Evolutionary conservation across 169 alveolate species (phyloP), one percentile per base, ranked within the genome.

Genomic region (Theileria luwenshuni): DNA sequence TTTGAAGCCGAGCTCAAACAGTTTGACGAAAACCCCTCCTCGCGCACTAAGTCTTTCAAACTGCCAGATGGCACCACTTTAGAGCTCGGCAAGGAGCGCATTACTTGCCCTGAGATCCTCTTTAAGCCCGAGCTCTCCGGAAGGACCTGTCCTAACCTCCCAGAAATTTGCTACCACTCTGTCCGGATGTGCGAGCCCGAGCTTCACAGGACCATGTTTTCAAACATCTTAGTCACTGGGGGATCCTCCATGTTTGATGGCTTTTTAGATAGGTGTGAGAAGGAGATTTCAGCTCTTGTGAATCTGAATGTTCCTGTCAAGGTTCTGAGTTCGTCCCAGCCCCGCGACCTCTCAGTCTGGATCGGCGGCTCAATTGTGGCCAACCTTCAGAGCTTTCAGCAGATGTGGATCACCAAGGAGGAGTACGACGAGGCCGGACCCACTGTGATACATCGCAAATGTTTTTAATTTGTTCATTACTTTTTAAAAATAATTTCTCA

Each of bases 361-460:
- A 94, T 96, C 51, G 99, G 99, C 42, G 99, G 99, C 5, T 96
- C 99, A 23, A 97, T 97, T 61, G 92, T 96, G 27, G 94, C 99
- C 15, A 93, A 98, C 21, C 89, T 96, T 35, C 93, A 97, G 47
- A 96, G 98, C 38, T 98, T 98, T 94, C 98, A 97, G 84, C 97
- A 94, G 77, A 95, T 96, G 98, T 98, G 99, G 99, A 95, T 97
- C 80, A 95, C 99, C 51, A 96, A 96, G 90, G 97, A 94, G 60
- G 99, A 98, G 85, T 98, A 98, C 74, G 99, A 98, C 33, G 99
- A 97, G 81, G 83, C 97, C 8, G 99, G 99, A 17, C 98, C 99
- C 8, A 90, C 96, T 69, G 96, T 97, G 52, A 98, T 98, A 3
- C 99, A 98, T 85, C 95, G 99, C 91, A 97, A 96, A 84, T 96